These are phyloP conservation scores for Talaromyces funiculosus DNA, from an alignment of 2,329 filamentous ascomycete species.

Conservation along the genomic window DNA sequence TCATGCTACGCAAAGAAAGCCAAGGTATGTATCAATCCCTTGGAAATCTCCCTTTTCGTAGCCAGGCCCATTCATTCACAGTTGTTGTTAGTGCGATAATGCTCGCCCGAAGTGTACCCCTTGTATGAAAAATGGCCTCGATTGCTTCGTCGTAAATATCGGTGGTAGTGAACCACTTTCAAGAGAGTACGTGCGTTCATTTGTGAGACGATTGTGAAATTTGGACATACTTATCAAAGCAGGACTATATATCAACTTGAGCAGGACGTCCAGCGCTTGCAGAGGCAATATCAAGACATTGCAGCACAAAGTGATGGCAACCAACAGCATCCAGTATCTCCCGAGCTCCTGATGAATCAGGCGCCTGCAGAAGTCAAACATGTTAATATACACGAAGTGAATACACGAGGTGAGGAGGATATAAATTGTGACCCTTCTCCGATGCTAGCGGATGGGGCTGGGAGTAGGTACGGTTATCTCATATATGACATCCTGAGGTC, in stretches of 20 bases:
- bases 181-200: background rate
- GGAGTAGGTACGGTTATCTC: background rate
- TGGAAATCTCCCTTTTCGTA: too few species aligned
- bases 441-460: background rate
- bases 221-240: background rate
- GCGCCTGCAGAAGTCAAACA: background rate
- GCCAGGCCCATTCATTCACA: background rate
- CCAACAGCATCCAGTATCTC: background rate
- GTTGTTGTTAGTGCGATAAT: background rate
- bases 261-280: background rate
- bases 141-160: background rate
- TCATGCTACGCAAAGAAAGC: background rate
- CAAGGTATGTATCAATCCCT: background rate
- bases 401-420: background rate
- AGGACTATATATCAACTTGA: background rate
- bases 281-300: background rate
- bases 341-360: background rate
- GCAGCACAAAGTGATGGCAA: background rate
- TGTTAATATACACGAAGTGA: background rate
- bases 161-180: background rate
- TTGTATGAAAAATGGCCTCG: background rate
- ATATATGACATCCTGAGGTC: background rate
- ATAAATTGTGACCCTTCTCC: background rate
- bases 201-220: background rate
- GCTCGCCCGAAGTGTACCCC: background rate